Percentiles rank a stretch among this genome's conserved stretches.
Evolutionary conservation across 495 filamentous ascomycete genomes (phyloP).

Genomic region (Penicillium mononematosum): DNA sequence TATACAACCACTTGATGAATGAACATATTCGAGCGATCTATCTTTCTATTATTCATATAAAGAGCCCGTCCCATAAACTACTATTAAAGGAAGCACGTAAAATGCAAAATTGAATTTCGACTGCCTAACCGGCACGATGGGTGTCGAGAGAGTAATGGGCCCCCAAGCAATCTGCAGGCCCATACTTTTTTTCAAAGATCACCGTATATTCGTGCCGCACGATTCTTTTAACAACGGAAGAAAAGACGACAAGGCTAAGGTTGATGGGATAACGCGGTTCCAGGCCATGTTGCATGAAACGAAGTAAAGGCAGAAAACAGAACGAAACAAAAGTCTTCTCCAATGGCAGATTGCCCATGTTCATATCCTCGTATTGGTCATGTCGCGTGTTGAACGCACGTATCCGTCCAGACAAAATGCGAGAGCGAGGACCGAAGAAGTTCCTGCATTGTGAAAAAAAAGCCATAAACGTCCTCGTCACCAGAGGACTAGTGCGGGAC

Average conservation of each 20-base stretch:
- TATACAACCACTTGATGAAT: background rate
- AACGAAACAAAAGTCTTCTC: conserved; percentile 8
- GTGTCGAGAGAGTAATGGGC: background rate
- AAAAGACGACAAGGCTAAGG: conserved; percentile 1
- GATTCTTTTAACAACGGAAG: background rate
- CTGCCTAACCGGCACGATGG: conserved; percentile 1
- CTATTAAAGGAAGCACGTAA: background rate
- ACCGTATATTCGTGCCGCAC: background rate
- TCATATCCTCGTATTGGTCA: conserved; percentile 6
- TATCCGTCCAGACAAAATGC: conserved; percentile 4
- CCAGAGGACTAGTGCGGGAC: background rate
- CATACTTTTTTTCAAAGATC: background rate
- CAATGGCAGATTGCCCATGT: conserved; percentile 1
- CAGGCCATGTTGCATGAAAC: conserved; percentile 10
- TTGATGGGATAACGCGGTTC: background rate
- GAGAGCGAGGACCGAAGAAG: background rate
- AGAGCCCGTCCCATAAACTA: background rate
- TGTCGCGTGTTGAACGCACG: conserved; percentile 29
- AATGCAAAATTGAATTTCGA: conserved; percentile 1
- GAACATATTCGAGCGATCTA: background rate
- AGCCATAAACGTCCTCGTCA: background rate
- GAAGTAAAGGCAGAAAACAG: conserved; percentile 13
- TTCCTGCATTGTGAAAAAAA: background rate
- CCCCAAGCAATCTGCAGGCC: background rate
- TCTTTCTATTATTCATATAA: background rate